Conservation (phyloP, 441 rosid species). For the Pelargonium citronellum region DNA sequence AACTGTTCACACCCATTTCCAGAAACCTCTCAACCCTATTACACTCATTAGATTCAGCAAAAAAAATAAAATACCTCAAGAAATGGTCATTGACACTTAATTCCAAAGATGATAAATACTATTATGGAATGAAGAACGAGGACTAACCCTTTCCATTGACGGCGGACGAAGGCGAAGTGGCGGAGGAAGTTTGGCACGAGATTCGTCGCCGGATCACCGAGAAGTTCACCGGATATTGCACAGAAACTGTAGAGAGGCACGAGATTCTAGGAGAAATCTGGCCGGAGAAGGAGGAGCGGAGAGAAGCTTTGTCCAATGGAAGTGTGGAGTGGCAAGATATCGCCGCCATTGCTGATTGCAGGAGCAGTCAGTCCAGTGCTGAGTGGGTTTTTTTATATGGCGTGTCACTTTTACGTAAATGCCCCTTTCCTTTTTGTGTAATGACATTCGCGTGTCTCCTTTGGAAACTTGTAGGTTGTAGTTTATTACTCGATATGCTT, state of each 20-base stretch:
- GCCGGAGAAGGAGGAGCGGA: constrained; percentile 38
- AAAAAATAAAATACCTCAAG: not conserved
- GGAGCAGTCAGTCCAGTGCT: not conserved
- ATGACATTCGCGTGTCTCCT: no score
- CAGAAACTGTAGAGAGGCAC: constrained; percentile 30
- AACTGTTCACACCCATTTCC: not conserved
- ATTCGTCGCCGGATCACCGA: constrained; percentile 35
- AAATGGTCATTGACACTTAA: not conserved
- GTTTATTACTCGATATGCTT: no score
- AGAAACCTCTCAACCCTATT: not conserved
- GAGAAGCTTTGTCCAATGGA: constrained; percentile 34
- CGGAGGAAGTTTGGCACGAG: constrained; percentile 60
- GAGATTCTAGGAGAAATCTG: constrained; percentile 18
- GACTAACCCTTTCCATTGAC: constrained; percentile 41
- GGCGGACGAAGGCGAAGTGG: constrained; percentile 44
- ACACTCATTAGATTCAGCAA: not conserved
- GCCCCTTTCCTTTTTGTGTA: no score
- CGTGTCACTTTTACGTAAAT: no score
- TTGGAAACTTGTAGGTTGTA: no score
- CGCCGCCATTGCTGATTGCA: constrained; percentile 49
- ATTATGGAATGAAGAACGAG: not conserved
- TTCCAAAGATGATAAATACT: not conserved
- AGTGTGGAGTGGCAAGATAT: constrained; percentile 39
- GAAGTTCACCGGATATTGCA: constrained; percentile 26
- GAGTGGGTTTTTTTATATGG: not conserved